Evolutionary conservation across 2,329 filamentous ascomycete species (phyloP).

Genomic region (Phymatotrichopsis omnivora): DNA sequence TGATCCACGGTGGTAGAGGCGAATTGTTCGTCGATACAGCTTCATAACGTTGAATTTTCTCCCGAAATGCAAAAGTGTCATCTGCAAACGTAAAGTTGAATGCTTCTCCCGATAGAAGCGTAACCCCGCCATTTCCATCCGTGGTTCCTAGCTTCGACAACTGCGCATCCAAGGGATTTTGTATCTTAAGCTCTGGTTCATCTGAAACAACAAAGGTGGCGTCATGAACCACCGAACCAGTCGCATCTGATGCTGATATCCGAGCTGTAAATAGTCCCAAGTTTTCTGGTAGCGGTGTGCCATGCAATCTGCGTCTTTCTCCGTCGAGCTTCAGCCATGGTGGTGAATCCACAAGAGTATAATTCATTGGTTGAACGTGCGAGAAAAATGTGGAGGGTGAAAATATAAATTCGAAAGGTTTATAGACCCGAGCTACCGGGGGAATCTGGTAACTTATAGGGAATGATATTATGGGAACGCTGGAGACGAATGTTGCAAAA

Average conservation of each 20-base stretch:
- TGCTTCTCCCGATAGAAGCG: conserved; percentile 17
- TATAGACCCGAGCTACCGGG: conserved; percentile 58
- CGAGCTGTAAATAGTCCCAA: conserved; percentile 52
- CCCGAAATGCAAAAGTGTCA: conserved; percentile 53
- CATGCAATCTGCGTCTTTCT: conserved; percentile 53
- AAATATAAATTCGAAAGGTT: conserved; percentile 61
- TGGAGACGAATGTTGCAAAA: conserved; percentile 31
- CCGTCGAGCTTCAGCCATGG: conserved; percentile 66
- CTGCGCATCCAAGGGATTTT: conserved; percentile 49
- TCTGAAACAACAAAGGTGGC: conserved; percentile 62
- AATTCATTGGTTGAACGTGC: conserved; percentile 46
- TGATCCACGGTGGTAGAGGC: conserved; percentile 76
- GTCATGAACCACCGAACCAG: conserved; percentile 53
- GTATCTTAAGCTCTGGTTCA: conserved; percentile 45
- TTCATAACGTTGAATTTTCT: conserved; percentile 56
- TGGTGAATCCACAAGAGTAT: conserved; percentile 56
- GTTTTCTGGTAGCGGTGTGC: conserved; percentile 51
- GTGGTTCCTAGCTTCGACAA: conserved; percentile 47
- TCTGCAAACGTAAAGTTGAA: conserved; percentile 45
- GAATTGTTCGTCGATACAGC: conserved; percentile 65
- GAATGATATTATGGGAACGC: conserved; percentile 43
- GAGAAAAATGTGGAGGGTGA: conserved; percentile 64
- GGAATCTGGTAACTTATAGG: conserved; percentile 80
- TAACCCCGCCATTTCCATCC: conserved; percentile 18
- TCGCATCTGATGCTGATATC: conserved; percentile 58